Evolutionary conservation across 495 filamentous ascomycete species (phyloP), one percentile per base, ranked within the genome.

Genomic region (Talaromyces thailandensis): DNA sequence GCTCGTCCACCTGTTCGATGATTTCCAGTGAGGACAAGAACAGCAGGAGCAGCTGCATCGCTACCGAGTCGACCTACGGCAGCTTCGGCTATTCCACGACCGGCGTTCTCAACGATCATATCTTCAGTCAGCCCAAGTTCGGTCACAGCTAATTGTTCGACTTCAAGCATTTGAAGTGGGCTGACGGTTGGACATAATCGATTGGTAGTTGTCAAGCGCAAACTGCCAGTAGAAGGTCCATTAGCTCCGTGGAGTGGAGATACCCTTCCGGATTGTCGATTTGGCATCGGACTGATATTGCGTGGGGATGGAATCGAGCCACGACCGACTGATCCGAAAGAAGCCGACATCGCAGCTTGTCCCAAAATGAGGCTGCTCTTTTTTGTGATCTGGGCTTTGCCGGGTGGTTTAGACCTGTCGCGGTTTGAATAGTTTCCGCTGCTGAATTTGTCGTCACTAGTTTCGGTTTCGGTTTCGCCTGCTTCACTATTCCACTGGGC

Each of bases 91-190:
- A 98, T 91, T 51, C 91, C 88, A 21, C 93, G 84, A 9, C 89
- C 93, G 0, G 92, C 89, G 69, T 93, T 96, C 69, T 97, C 94
- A 0, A 91, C 87, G 73, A 97, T 88, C 68, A 97, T 87, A 57
- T 94, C 90, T 68, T 93, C 90, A 0, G 88, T 88, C 50, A 98
- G 76, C 4, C 91, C 91, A 63, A 94, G 84, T 63, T 96, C 91
- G 25, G 85, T 82, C 45, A 89, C 85, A 0, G 92, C 90, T 58
- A 93, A 86, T 65, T 92, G 91, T 73, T 98, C 94, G 25, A 97
- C 82, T 64, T 93, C 92, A 32, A 93, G 83, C 78, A 95, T 93
- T 68, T 93, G 91, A 32, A 93, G 73, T 18, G 93, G 89, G 57
- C 86, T 89, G 61, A 97, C 85, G 14, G 88, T 85, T 53, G 93